A percentile compares a stretch with the other conserved stretches of the same genome.
These are phyloP conservation scores for Penicillium thymicola DNA, from an alignment of 2,329 filamentous ascomycete genomes.

Conservation along the genomic window DNA sequence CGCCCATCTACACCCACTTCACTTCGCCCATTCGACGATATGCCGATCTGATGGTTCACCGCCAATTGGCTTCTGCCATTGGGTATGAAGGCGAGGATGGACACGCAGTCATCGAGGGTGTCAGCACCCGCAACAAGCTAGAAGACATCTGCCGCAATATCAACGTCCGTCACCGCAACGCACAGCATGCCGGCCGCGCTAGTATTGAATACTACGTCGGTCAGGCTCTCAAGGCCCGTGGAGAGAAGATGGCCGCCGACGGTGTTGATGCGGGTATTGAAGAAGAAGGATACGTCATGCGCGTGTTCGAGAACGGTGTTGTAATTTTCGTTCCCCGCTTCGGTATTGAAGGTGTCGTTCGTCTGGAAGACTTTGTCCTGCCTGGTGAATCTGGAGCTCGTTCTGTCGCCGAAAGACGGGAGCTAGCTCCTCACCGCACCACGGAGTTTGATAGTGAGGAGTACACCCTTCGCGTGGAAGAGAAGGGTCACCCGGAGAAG, in stretches of 20 bases:
- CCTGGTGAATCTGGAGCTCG: slow-evolving; percentile 51
- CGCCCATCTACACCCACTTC: slow-evolving; percentile 98
- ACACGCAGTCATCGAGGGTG: slow-evolving; percentile 70
- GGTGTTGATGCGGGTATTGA: slow-evolving; percentile 51
- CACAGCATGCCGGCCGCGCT: slow-evolving; percentile 88
- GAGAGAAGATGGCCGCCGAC: slow-evolving; percentile 43
- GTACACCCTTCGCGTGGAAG: slow-evolving; percentile 66
- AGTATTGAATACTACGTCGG: slow-evolving; percentile 98
- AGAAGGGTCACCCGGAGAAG: slow-evolving; percentile 45
- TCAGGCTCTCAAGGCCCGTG: slow-evolving; percentile 79
- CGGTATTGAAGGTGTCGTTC: slow-evolving; percentile 88
- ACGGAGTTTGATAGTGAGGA: slow-evolving; percentile 81
- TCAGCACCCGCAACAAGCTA: slow-evolving; percentile 78
- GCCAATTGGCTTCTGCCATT: slow-evolving; percentile 92
- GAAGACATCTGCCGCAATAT: slow-evolving; percentile 97
- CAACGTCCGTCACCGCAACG: slow-evolving; percentile 94
- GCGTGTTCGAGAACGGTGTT: slow-evolving; percentile 94
- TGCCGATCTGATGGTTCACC: slow-evolving; percentile 90
- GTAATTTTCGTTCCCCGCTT: slow-evolving; percentile 95
- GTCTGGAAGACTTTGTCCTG: slow-evolving; percentile 76
- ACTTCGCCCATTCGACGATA: slow-evolving; percentile 96
- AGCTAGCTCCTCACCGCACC: slow-evolving; percentile 55
- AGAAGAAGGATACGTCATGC: slow-evolving; percentile 95
- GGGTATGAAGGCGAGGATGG: slow-evolving; percentile 64
- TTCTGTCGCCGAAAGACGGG: slow-evolving; percentile 32